Conservation (phyloP, 139 green algal genomes). For the Micractinium sp. region DNA sequence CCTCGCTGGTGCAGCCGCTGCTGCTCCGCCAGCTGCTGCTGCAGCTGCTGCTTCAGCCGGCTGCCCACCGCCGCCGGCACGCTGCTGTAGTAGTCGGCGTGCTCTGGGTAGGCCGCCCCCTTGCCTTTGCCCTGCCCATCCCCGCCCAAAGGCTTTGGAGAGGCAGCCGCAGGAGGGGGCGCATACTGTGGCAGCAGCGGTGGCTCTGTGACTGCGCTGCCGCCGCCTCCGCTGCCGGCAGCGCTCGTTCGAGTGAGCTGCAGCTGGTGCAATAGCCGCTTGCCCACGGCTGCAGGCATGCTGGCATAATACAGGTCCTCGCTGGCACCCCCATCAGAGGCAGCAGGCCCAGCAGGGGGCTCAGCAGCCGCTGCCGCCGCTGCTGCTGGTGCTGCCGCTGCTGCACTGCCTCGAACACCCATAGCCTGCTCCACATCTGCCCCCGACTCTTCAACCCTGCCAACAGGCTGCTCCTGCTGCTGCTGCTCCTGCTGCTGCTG, state of each 20-base stretch:
- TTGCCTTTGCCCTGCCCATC: too few relatives aligned
- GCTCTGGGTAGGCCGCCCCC: too few relatives aligned
- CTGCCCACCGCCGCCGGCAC: constrained; percentile 18
- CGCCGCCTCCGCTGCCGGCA: too few relatives aligned
- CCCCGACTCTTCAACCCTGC: neutral
- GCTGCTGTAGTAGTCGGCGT: constrained; percentile 5
- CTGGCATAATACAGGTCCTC: constrained; percentile 30
- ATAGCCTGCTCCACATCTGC: neutral
- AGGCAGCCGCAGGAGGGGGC: too few relatives aligned
- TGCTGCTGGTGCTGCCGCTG: neutral
- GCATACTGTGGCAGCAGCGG: too few relatives aligned
- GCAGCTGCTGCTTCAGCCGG: constrained; percentile 15
- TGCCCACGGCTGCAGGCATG: constrained; percentile 21
- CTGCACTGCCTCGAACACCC: neutral
- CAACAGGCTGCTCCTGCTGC: constrained; percentile 7
- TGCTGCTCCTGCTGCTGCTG: constrained; percentile 39
- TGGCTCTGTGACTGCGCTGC: too few relatives aligned
- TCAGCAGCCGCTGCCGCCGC: neutral
- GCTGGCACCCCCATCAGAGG: neutral
- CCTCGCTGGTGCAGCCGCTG: neutral
- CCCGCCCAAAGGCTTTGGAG: too few relatives aligned
- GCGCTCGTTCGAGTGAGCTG: neutral
- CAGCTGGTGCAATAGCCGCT: constrained; percentile 19
- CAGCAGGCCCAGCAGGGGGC: neutral
- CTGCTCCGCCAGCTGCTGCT: constrained; percentile 10